Evolutionary conservation across 495 filamentous ascomycete genomes (phyloP).

Genomic region (Rostrohypoxylon terebratum): DNA sequence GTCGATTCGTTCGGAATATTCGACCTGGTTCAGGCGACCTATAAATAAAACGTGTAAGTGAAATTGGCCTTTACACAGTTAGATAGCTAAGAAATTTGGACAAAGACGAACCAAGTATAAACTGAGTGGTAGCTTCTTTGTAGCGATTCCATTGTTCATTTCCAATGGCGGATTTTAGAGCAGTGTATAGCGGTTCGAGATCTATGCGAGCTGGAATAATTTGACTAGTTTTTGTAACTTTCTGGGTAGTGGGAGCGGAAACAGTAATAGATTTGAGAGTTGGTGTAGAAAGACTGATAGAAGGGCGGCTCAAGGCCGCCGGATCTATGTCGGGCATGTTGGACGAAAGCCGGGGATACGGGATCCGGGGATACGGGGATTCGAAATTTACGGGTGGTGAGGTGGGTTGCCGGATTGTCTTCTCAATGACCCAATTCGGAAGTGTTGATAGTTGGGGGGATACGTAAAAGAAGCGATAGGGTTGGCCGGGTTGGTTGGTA

Average conservation of each 20-base stretch:
- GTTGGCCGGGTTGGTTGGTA: neutral
- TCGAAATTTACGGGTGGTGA: conserved; percentile 25
- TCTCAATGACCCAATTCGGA: conserved; percentile 16
- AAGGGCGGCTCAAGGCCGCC: conserved; percentile 78
- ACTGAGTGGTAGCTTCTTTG: conserved; percentile 82
- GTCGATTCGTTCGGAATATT: conserved; percentile 81
- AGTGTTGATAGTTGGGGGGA: conserved; percentile 30
- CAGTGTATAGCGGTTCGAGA: conserved; percentile 87
- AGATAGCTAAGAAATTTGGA: conserved; percentile 7
- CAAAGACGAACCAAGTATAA: conserved; percentile 78
- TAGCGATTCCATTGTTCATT: conserved; percentile 89
- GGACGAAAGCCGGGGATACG: neutral
- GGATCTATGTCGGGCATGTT: conserved; percentile 87
- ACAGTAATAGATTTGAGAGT: conserved; percentile 71
- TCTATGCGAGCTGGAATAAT: conserved; percentile 81
- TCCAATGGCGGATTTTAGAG: conserved; percentile 79
- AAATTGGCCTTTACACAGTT: neutral
- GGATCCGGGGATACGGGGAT: conserved; percentile 14
- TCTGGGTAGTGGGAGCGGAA: conserved; percentile 67
- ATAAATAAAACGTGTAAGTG: conserved; percentile 51
- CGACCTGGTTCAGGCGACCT: conserved; percentile 88
- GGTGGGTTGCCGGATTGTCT: conserved; percentile 17
- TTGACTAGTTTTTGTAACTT: conserved; percentile 73
- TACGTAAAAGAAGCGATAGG: neutral
- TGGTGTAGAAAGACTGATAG: conserved; percentile 70